Base-by-base conservation (phyloP, 306 rosid genomes). In the Coriaria nepalensis region DNA sequence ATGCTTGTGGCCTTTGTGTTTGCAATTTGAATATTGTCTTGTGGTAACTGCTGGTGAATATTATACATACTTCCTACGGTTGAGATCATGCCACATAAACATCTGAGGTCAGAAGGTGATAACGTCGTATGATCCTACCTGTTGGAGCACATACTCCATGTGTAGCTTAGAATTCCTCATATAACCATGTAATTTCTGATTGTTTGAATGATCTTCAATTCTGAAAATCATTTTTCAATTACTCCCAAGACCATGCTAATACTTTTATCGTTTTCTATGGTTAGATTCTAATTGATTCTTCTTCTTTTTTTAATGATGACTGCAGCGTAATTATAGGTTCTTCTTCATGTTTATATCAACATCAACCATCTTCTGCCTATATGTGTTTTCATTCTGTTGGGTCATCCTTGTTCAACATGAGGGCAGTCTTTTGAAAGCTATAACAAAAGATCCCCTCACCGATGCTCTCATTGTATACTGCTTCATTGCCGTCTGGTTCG, bases 271-370 rank as follows among this genome's bases (percentile, higher is more conserved):
- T 54, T 20, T 5, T 33, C 33, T 32, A 4, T 40, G 13, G 10
- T 45, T 12, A 49, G 59, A 43, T 45, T 63, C 65, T 76, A 64
- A 71, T 48, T n/a, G 5, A 58, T 46, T 10, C 29, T 15, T 42
- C 50, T n/a, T 57, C 0, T 66, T 58, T 49, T 60, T 41, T 47
- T 43, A 20, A 20, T 20, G 1, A 33, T 59, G 51, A 11, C 53
- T 81, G 92, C 95, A 90, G 95, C 80, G 92, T 53, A 90, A 90
- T 69, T 90, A 90, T 68, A 77, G 94, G 49, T 81, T 67, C 72
- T 90, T 90, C 85, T 73, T 85, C 83, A 51, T 80, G 84, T 90
- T 90, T 72, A 73, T 90, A 62, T 62, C 92, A 33, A 90, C 94
- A 35, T 85, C 95, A 46, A 79, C 98, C 58, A 51, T 79, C 64